phyloP scores from a whole-genome alignment of 805 yeast genomes.

The Candida methanosorbosa region DNA sequence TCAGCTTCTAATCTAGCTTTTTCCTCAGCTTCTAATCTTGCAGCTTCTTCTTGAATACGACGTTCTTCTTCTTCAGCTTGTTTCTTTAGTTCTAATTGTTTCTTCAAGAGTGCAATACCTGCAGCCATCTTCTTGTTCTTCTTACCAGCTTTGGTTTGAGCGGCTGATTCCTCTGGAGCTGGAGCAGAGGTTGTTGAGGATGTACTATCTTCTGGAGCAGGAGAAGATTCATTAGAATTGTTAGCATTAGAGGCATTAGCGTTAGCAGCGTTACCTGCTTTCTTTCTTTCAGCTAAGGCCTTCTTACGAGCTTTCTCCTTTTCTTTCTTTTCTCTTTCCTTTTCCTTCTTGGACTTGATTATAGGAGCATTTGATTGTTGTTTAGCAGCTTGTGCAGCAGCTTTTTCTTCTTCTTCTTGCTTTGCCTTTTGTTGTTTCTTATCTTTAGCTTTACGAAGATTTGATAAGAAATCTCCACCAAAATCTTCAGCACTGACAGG shows the following conservation, averaged over 20 bases:
- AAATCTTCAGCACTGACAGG: conserved; percentile 31
- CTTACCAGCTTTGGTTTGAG: conserved; percentile 30
- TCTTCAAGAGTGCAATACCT: conserved; percentile 83
- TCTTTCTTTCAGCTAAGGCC: conserved; percentile 81
- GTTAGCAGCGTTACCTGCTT: conserved; percentile 28
- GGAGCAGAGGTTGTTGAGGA: conserved; percentile 18
- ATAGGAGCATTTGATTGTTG: conserved; percentile 42
- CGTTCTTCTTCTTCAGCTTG: conserved; percentile 81
- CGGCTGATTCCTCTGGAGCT: conserved; percentile 23
- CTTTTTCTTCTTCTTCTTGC: conserved; percentile 44
- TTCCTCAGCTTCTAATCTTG: conserved; percentile 38
- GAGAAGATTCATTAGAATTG: conserved; percentile 6
- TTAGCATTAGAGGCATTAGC: conserved; percentile 6
- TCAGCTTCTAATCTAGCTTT: conserved; percentile 45
- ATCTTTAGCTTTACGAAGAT: conserved; percentile 71
- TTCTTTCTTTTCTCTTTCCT: conserved; percentile 92
- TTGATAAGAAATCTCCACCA: conserved; percentile 68
- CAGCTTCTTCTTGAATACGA: conserved; percentile 64
- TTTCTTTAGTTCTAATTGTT: conserved; percentile 81
- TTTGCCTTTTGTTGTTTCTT: conserved; percentile 66
- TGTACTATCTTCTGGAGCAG: conserved; percentile 27
- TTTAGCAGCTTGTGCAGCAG: conserved; percentile 16
- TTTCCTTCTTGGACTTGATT: conserved; percentile 85
- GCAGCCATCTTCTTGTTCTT: conserved; percentile 80
- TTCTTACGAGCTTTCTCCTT: conserved; percentile 85